Conservation (phyloP, 2,329 filamentous ascomycete species). For the Fusarium sp. region DNA sequence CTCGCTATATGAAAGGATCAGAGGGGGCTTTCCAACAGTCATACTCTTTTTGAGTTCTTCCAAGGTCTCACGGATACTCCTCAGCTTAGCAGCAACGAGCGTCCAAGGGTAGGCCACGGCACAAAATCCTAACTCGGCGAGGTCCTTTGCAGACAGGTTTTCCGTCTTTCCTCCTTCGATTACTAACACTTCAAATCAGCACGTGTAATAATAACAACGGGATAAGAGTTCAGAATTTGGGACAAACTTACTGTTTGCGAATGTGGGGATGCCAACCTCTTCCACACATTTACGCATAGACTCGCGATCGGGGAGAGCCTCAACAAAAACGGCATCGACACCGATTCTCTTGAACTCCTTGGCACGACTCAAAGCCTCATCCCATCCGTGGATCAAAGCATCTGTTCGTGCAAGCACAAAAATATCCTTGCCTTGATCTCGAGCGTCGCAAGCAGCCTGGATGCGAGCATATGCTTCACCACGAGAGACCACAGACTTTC, state of each 20-base stretch:
- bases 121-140: constrained; percentile 55
- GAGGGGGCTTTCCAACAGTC: constrained; percentile 57
- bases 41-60: constrained; percentile 58
- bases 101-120: constrained; percentile 61
- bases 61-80: constrained; percentile 55
- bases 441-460: constrained; percentile 60
- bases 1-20: constrained; percentile 59
- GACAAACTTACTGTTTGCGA: constrained; percentile 53
- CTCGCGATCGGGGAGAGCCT: constrained; percentile 59
- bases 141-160: constrained; percentile 52
- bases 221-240: no score
- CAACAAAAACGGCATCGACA: constrained; percentile 59
- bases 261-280: constrained; percentile 57
- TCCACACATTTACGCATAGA: constrained; percentile 56
- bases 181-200: constrained; percentile 3
- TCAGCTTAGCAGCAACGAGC: constrained; percentile 59
- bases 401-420: constrained; percentile 62
- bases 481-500: constrained; percentile 60
- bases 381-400: constrained; percentile 57
- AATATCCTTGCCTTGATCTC: constrained; percentile 60
- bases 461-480: constrained; percentile 61
- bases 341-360: constrained; percentile 58
- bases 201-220: no score
- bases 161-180: constrained; percentile 54
- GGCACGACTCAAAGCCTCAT: constrained; percentile 59